A percentile compares a stretch with the other conserved stretches of the same genome.
These are phyloP conservation scores for Leccinum griseonigrum DNA, from an alignment of 1,284 basidiomycete species.

Conservation along the genomic window DNA sequence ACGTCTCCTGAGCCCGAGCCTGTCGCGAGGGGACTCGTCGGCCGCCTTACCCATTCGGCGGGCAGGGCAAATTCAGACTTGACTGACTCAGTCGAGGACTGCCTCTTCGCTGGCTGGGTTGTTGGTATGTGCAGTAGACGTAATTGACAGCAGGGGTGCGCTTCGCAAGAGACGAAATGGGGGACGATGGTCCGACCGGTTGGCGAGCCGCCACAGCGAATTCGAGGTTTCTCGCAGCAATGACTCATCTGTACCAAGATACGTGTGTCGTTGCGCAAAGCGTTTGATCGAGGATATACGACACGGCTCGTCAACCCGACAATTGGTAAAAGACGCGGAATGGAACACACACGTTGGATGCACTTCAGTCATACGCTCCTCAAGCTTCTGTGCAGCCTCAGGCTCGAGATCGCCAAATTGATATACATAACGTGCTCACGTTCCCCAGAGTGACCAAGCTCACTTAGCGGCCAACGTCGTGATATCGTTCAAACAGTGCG, in stretches of 20 bases:
- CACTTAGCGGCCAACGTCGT: conserved; percentile 76
- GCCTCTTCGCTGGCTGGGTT: conserved; percentile 21
- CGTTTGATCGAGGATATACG: conserved; percentile 87
- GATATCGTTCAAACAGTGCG: conserved; percentile 88
- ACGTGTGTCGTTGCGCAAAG: conserved; percentile 87
- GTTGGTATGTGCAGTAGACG: conserved; percentile 30
- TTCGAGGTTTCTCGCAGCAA: conserved; percentile 87
- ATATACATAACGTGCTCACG: conserved; percentile 95
- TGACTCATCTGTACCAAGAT: conserved; percentile 81
- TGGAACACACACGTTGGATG: conserved; percentile 63
- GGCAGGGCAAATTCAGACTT: conserved; percentile 44
- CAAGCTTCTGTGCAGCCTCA: conserved; percentile 84
- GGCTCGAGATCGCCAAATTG: conserved; percentile 92
- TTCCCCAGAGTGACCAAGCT: conserved; percentile 89
- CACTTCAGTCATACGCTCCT: conserved; percentile 82
- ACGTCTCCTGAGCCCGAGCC: conserved; percentile 45
- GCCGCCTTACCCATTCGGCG: conserved; percentile 49
- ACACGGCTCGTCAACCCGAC: background rate
- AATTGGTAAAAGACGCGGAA: background rate
- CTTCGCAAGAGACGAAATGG: conserved; percentile 35
- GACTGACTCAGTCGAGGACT: conserved; percentile 34
- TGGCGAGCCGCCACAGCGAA: conserved; percentile 54
- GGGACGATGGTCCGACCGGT: conserved; percentile 21
- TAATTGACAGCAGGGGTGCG: conserved; percentile 46
- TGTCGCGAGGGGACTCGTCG: conserved; percentile 46